Conservation (phyloP, 768 basidiomycete species). For the Serendipita indica region DNA sequence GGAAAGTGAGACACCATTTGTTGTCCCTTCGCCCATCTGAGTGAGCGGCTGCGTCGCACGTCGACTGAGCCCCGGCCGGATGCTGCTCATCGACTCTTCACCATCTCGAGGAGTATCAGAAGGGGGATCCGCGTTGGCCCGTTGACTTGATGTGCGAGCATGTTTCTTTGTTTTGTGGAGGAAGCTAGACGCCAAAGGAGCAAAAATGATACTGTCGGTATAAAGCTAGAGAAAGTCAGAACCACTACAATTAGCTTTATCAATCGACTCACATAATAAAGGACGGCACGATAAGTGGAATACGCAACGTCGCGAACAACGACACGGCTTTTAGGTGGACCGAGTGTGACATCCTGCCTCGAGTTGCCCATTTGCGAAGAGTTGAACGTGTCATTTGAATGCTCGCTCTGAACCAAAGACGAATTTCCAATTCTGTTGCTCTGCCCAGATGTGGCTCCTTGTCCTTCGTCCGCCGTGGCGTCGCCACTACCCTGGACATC, state of each 20-base stretch:
- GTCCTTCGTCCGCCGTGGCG: too few species aligned
- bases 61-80: neutral
- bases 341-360: constrained; percentile 18
- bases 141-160: neutral
- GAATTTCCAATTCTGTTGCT: too few species aligned
- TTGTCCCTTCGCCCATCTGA: neutral
- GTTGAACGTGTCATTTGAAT: too few species aligned
- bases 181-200: constrained; percentile 67
- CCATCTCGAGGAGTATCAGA: neutral
- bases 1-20: neutral
- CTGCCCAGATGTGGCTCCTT: too few species aligned
- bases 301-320: constrained; percentile 45
- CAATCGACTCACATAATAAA: constrained; percentile 54
- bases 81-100: neutral
- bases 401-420: too few species aligned
- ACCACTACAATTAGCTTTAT: neutral
- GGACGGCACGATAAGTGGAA: constrained; percentile 45
- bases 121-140: neutral
- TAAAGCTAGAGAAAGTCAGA: constrained; percentile 40
- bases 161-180: constrained; percentile 11
- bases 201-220: constrained; percentile 71
- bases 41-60: neutral
- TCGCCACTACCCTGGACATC: too few species aligned
- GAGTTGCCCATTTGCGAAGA: neutral
- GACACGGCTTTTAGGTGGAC: constrained; percentile 39